Base-by-base conservation (phyloP, 2,329 filamentous ascomycete genomes). In the Fusarium sp. region DNA sequence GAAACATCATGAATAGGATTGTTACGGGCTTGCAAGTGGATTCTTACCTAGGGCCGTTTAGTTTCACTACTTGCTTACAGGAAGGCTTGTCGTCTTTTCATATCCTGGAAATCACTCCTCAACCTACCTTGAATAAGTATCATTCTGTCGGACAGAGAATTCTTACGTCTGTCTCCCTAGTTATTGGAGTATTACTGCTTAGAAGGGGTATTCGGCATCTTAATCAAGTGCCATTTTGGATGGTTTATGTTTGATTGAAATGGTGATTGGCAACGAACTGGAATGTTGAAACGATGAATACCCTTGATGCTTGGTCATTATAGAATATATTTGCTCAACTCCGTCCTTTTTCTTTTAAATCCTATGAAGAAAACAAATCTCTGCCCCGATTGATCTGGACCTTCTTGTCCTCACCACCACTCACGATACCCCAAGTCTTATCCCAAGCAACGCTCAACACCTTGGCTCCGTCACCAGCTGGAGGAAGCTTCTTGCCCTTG, bases 361-460 rank as follows among this genome's bases (percentile, higher is more conserved):
- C 72, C 74, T 81, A 84, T 79, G 80, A 78, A 36, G 80, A 78
- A 51, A 89, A 79, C 49, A 90, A 74, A 66, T 86, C 88, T 71
- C 89, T 87, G 20, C 91, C 92, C 75, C 89, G 88, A 83, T 99
- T 98, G 69, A 99, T 91, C 86, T 99, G 96, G 78, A 99, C 92
- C 85, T 90, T 92, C 85, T 96, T 98, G 80, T 99, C 96, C 87
- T 98, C 95, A 17, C 96, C 95, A 49, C 87, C 95, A 79, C 94
- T 97, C 51, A 98, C 93, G 80, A 99, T 96, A 1, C 96, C 97
- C 79, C 97, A 91, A 8, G 91, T 89, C 80, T 88, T 86, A 82
- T 98, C 94, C 96, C 96, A 99, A 67, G 87, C 89, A 6, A 98
- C 93, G 36, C 91, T 90, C 82, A 98, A 94, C 57, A 99, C 94